phyloP scores from a whole-genome alignment of 169 alveolate genomes.

The Pseudocohnilembus persalinus region DNA sequence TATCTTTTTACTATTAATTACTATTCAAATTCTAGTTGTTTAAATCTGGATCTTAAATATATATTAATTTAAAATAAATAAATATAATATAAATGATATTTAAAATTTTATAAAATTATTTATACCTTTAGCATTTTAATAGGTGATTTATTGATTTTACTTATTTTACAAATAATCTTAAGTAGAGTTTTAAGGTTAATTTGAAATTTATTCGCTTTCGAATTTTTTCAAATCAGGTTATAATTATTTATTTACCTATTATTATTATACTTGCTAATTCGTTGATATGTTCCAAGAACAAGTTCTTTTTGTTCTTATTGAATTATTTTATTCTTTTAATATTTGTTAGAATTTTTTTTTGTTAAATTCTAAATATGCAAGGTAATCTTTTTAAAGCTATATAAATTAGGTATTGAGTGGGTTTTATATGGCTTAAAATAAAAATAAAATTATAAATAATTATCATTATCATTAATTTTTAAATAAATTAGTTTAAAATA shows the following conservation, averaged over 20 bases:
- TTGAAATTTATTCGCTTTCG: not conserved
- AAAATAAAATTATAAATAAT: no score
- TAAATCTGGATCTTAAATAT: no score
- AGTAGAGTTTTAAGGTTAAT: not conserved
- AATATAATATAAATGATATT: no score
- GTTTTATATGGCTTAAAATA: not conserved
- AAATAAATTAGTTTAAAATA: no score
- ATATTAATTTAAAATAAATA: no score
- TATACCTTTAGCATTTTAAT: no score
- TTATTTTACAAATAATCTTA: not conserved
- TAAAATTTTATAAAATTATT: no score
- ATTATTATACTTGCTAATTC: not conserved
- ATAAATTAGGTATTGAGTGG: no score
- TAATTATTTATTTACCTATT: not conserved
- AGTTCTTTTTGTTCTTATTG: not conserved
- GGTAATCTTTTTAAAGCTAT: not conserved
- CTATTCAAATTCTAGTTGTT: no score
- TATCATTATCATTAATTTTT: no score
- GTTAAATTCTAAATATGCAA: not conserved
- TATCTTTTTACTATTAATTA: no score
- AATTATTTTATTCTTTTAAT: not conserved
- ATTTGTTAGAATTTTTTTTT: not conserved
- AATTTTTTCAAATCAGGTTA: not conserved
- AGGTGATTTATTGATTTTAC: no score
- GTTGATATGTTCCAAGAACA: not conserved